Conservation (phyloP, 305 asterid genomes). For the Ajuga reptans region DNA sequence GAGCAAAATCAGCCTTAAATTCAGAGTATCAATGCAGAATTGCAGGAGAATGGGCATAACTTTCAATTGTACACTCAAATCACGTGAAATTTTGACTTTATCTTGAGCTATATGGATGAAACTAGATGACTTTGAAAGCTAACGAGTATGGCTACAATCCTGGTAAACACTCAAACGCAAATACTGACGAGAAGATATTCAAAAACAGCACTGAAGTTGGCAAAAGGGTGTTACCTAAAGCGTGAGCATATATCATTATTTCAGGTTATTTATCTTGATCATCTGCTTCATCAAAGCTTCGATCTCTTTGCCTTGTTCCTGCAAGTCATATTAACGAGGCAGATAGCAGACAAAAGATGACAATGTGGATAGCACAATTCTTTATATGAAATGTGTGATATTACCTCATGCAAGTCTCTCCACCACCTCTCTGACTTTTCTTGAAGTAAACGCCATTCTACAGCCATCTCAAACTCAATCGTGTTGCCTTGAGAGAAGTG, state of each 20-base stretch:
- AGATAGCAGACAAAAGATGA: not conserved
- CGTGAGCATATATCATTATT: not conserved
- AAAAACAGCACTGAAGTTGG: too few species aligned
- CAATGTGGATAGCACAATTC: not conserved
- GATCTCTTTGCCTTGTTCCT: constrained; percentile 25
- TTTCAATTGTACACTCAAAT: too few species aligned
- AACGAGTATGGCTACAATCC: too few species aligned
- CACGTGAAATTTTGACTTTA: too few species aligned
- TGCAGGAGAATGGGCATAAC: too few species aligned
- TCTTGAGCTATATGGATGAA: too few species aligned
- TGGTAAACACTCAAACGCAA: too few species aligned
- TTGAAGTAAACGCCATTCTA: constrained; percentile 27
- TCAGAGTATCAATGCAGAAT: too few species aligned
- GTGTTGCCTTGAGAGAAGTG: constrained; percentile 33
- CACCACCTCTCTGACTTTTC: constrained; percentile 24
- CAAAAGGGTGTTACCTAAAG: not conserved
- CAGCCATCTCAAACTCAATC: constrained; percentile 28
- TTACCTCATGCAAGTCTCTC: constrained; percentile 24
- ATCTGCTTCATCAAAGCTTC: constrained; percentile 24
- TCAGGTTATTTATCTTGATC: constrained; percentile 3
- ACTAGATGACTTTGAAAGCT: too few species aligned
- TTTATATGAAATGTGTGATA: too few species aligned
- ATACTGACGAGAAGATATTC: too few species aligned
- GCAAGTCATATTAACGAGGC: not conserved
- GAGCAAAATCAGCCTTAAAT: too few species aligned